These are phyloP conservation scores for Lathyrus sativus DNA, from an alignment of 306 rosid genomes.

Conservation along the genomic window DNA sequence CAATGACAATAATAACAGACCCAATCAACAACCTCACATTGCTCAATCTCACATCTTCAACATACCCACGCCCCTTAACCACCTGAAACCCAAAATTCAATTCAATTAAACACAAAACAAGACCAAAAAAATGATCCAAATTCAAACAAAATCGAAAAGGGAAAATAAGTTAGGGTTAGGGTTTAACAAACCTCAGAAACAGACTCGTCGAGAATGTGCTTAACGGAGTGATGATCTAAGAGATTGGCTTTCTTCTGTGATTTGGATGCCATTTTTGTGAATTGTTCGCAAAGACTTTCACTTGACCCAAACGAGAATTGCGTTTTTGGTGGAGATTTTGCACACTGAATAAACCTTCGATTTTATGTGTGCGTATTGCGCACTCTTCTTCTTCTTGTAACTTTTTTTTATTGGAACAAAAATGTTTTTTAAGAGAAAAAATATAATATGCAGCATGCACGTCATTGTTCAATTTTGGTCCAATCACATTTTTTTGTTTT, in stretches of 20 bases:
- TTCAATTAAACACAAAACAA: background rate
- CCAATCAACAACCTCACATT: conserved; percentile 69
- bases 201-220: conserved; percentile 85
- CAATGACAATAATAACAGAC: conserved; percentile 68
- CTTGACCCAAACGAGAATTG: conserved; percentile 21
- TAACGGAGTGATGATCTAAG: conserved; percentile 81
- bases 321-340: too few species aligned
- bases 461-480: conserved; percentile 4
- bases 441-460: background rate
- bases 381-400: background rate
- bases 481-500: background rate
- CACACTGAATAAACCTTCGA: background rate
- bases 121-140: background rate
- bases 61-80: conserved; percentile 73
- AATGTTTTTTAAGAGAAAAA: too few species aligned
- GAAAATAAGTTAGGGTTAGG: conserved; percentile 32
- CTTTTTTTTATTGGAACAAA: background rate
- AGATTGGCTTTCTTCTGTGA: conserved; percentile 84
- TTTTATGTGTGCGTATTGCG: background rate
- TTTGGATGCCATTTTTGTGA: conserved; percentile 53
- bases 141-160: conserved; percentile 27
- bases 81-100: conserved; percentile 46
- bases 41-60: conserved; percentile 88
- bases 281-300: conserved; percentile 36
- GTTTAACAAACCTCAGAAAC: conserved; percentile 71